Evolutionary conservation across 768 basidiomycete species (phyloP), one percentile per base, ranked within the genome.

Genomic region (Hemileccinum rubropunctum): DNA sequence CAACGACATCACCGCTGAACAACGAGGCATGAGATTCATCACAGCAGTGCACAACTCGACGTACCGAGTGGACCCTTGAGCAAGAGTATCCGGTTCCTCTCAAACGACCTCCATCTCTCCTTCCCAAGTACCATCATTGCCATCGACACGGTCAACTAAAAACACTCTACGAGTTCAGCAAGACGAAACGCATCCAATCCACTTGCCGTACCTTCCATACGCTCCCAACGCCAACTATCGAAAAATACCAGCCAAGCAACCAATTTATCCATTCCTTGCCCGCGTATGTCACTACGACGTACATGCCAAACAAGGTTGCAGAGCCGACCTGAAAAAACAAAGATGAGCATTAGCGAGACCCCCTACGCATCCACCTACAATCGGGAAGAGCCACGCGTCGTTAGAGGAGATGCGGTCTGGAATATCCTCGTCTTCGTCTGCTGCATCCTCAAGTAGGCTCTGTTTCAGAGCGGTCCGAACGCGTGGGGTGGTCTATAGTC

Each of bases 261-360:
- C 78, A 79, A 68, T 95, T 95, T 49, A 95, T 81, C 85, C 89
- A 90, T 50, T 83, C 82, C 57, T 79, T 81, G 28, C 91, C 90
- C 45, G 88, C 69, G 64, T 84, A 91, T 60, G 82, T 86, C 48
- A 95, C 76, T 23, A 88, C 66, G 47, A 78, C 53, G 59, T 87
- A 94, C 53, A 93, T 64, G 5, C 83, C 80, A 55, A 89, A 71
- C 27, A 95, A 73, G 28, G 77, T 77, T 6, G 73, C 74, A 1
- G 89, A 91, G 5, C 88, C 91, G 51, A 86, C 69, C 86, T 89
- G 42, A 9, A 6, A n/a, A 9, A 6, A n/a, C 11, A 12, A 33
- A 30, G 26, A 52, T 58, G 40, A 47, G 35, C 33, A 3, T 11
- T 6, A 40, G 37, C 34, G 18, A 11, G 9, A 4, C n/a, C 9